These are phyloP conservation scores for Herpetomonas muscarum DNA, from an alignment of 208 protist species.

Conservation along the genomic window DNA sequence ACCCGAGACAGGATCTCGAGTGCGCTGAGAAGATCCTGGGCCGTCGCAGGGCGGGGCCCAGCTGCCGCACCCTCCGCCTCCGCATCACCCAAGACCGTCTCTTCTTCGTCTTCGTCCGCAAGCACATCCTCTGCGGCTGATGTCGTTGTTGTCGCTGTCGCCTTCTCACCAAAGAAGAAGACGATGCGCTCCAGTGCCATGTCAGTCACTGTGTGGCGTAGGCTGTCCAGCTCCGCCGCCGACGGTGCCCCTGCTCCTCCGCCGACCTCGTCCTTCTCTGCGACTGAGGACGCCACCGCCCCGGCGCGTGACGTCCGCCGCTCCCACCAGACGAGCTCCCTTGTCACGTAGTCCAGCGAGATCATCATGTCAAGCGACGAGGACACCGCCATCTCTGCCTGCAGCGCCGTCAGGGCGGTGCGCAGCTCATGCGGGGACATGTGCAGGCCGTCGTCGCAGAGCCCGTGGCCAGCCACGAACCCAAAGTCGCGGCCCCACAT, in stretches of 20 bases:
- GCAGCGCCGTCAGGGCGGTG: conserved; percentile 24
- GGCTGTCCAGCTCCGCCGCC: conserved; percentile 10
- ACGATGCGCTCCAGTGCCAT: conserved; percentile 51
- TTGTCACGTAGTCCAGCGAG: conserved; percentile 56
- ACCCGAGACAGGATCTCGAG: conserved; percentile 55
- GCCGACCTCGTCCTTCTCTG: not conserved
- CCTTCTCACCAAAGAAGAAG: conserved; percentile 46
- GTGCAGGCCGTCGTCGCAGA: conserved; percentile 54
- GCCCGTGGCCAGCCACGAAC: conserved; percentile 56
- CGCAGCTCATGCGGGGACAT: conserved; percentile 31
- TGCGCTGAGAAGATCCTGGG: conserved; percentile 53
- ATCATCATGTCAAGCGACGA: conserved; percentile 39
- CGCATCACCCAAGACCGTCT: no score
- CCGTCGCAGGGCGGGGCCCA: conserved; percentile 12
- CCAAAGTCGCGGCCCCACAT: conserved; percentile 56
- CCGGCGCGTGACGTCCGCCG: not conserved
- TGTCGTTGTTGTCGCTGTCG: not conserved
- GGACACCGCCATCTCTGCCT: conserved; percentile 24
- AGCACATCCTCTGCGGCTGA: not conserved
- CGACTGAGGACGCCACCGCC: not conserved
- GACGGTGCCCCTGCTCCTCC: not conserved
- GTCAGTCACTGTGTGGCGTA: conserved; percentile 38
- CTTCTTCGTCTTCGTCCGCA: no score
- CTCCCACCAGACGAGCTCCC: conserved; percentile 49
- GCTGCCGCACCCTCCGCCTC: not conserved